Evolutionary conservation across 2,329 filamentous ascomycete species (phyloP), one percentile per base, ranked within the genome.

Genomic region (Penicillium hordei): DNA sequence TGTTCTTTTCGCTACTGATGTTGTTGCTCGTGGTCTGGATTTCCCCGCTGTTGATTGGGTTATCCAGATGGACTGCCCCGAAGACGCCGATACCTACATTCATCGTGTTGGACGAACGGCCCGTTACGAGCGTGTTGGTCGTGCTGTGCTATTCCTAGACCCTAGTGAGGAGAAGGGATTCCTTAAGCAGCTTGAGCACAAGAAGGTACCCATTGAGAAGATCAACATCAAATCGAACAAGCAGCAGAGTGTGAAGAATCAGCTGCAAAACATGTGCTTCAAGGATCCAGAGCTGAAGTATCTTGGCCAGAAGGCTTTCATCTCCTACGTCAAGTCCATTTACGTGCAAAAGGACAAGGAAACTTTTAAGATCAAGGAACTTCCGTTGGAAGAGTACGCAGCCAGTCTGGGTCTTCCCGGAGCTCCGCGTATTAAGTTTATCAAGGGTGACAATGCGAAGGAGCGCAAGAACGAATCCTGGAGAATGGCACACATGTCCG

Each of bases 11-110:
- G 91, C 94, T 1, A 99, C 94, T 0, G 94, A 99, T 71, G 91
- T 99, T 6, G 92, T 95, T 4, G 94, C 94, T 0, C 85, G 94
- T 74, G 94, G 94, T 62, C 84, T 99, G 13, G 94, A 99, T 74
- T 97, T 99, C 71, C 94, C 94, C 0, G 89, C 92, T 3, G 94
- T 99, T 0, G 94, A 99, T 73, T 99, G 94, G 89, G 94, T 99
- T 5, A 91, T 99, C n/a, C 94, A 99, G 72, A 83, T 91, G n/a
- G 94, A 99, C 73, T 96, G 91, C 65, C 94, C 94, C 0, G 94
- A 99, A 74, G 93, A 99, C 73, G 89, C 90, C 4, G 94, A 97
- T 69, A 99, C 94, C 0, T 99, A 99, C 70, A 97, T 99, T 65
- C 94, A 99, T 76, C 87, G 94, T 58, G 93, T 97, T 5, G 94